Percentiles rank a stretch among this genome's conserved stretches.
These are phyloP conservation scores for Xylogone sp. DNA, from an alignment of 2,329 filamentous ascomycete genomes.

Conservation along the genomic window DNA sequence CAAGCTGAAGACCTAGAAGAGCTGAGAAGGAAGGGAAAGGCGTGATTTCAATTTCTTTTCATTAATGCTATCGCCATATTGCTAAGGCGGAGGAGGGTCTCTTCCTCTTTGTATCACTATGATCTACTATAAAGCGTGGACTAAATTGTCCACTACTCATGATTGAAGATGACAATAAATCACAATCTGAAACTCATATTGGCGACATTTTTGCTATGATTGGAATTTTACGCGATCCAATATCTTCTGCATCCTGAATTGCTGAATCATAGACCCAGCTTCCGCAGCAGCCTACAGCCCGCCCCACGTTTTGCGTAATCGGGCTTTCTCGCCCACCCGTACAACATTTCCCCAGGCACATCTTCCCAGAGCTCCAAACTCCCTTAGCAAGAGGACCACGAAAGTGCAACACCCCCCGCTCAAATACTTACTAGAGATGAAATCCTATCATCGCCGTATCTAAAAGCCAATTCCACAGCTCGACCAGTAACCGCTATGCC, in stretches of 20 bases:
- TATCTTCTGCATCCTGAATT: neutral
- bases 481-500: conserved; percentile 15
- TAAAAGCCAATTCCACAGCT: conserved; percentile 11
- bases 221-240: neutral
- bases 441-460: too few species aligned
- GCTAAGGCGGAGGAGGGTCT: too few species aligned
- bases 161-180: too few species aligned
- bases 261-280: neutral
- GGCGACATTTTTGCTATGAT: too few species aligned
- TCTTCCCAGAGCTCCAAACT: neutral
- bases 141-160: too few species aligned
- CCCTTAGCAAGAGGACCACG: neutral
- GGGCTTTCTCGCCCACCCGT: neutral
- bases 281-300: neutral
- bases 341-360: neutral
- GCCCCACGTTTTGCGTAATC: neutral
- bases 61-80: too few species aligned
- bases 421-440: neutral
- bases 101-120: too few species aligned
- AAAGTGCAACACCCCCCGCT: neutral
- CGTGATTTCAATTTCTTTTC: too few species aligned
- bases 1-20: conserved; percentile 64
- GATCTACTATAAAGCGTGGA: too few species aligned
- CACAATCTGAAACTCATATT: too few species aligned
- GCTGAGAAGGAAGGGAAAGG: conserved; percentile 55